Conservation (phyloP, 805 yeast genomes). For the Limtongia smithiae region DNA sequence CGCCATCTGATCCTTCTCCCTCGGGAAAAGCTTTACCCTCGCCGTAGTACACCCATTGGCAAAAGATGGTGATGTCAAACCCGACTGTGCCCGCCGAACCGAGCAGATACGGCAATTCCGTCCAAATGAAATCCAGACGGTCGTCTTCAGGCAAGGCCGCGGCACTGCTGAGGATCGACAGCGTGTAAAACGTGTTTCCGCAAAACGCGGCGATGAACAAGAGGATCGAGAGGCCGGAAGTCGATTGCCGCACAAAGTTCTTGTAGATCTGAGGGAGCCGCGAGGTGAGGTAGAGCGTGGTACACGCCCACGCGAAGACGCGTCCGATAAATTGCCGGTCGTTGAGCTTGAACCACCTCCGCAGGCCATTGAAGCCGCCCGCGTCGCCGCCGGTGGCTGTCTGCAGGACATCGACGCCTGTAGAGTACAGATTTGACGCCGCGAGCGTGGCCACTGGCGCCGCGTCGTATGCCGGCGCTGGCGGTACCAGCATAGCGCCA, state of each 20-base stretch:
- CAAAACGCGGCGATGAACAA: constrained; percentile 72
- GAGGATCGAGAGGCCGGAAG: constrained; percentile 79
- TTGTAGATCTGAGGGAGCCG: constrained; percentile 81
- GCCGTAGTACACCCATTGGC: constrained; percentile 34
- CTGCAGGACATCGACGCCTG: not conserved
- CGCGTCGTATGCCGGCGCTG: not conserved
- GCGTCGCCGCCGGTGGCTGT: not conserved
- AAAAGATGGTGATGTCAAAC: constrained; percentile 57
- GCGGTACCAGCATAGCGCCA: constrained; percentile 24
- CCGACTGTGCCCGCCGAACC: constrained; percentile 84
- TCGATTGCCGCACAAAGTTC: constrained; percentile 74
- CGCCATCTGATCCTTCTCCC: constrained; percentile 15
- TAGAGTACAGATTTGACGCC: not conserved
- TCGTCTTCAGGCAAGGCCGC: constrained; percentile 30
- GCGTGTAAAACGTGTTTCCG: constrained; percentile 74
- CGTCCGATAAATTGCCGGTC: constrained; percentile 40
- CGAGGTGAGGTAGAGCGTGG: constrained; percentile 68
- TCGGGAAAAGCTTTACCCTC: constrained; percentile 21
- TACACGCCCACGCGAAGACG: constrained; percentile 73
- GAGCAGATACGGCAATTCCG: constrained; percentile 74
- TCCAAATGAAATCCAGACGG: constrained; percentile 52
- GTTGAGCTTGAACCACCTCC: constrained; percentile 17
- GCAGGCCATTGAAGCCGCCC: constrained; percentile 16
- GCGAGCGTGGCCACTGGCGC: not conserved
- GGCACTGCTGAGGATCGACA: constrained; percentile 63